Evolutionary conservation across 108 stramenopile species (phyloP).

Genomic region (Nitzschia putrida): DNA sequence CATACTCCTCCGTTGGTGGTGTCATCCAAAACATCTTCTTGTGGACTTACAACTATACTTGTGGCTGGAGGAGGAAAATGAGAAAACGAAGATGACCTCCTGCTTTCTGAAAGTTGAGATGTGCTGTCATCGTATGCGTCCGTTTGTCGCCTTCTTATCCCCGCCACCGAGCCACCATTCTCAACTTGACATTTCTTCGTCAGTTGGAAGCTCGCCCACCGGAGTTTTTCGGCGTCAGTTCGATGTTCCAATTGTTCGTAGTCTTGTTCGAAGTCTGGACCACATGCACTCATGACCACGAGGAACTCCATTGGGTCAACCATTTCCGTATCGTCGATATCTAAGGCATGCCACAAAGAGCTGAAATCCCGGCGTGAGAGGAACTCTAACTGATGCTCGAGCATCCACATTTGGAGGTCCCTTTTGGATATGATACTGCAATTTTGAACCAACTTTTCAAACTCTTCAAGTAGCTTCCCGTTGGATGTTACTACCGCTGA

Average conservation of each 20-base stretch:
- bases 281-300: constrained; percentile 27
- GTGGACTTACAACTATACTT: too few species aligned
- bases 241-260: constrained; percentile 10
- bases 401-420: constrained; percentile 34
- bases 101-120: too few species aligned
- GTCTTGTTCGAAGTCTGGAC: constrained; percentile 28
- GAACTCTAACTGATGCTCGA: constrained; percentile 23
- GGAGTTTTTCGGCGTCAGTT: constrained; percentile 21
- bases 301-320: constrained; percentile 39
- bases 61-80: too few species aligned
- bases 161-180: too few species aligned
- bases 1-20: too few species aligned
- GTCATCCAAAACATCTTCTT: too few species aligned
- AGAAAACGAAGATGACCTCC: too few species aligned
- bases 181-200: neutral
- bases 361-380: constrained; percentile 35
- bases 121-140: too few species aligned
- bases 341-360: constrained; percentile 33
- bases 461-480: constrained; percentile 27
- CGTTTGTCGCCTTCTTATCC: too few species aligned
- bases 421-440: constrained; percentile 22
- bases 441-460: constrained; percentile 33
- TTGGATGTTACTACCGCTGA: constrained; percentile 2
- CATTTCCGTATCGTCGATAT: constrained; percentile 27
- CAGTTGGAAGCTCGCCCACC: constrained; percentile 23